phyloP scores from a whole-genome alignment of 2,329 filamentous ascomycete genomes.

The Colletotrichum australisinense region DNA sequence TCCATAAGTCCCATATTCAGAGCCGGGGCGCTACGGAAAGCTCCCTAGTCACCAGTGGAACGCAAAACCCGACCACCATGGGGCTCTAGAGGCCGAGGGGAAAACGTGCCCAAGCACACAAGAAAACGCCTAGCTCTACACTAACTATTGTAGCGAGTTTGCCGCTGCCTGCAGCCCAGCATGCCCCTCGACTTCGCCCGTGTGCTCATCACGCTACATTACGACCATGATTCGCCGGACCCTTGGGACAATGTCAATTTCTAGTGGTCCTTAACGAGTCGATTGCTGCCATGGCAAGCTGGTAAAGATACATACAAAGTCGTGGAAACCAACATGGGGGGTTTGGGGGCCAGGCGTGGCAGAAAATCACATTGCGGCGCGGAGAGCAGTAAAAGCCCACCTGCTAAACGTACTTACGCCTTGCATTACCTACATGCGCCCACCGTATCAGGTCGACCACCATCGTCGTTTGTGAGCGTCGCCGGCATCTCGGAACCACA shows the following conservation, averaged over 20 bases:
- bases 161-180: slow-evolving; percentile 3
- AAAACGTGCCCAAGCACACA: neutral
- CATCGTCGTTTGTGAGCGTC: slow-evolving; percentile 12
- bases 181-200: neutral
- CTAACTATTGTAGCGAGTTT: neutral
- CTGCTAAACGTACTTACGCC: neutral
- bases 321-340: neutral
- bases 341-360: neutral
- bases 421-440: slow-evolving; percentile 1
- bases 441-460: slow-evolving; percentile 1
- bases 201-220: neutral
- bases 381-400: neutral
- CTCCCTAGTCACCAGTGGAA: slow-evolving; percentile 8
- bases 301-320: neutral
- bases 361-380: neutral
- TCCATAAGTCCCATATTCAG: slow-evolving; percentile 23
- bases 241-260: slow-evolving; percentile 22
- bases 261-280: neutral
- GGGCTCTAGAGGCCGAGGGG: neutral
- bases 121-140: neutral
- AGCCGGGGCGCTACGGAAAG: neutral
- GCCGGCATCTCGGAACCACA: slow-evolving; percentile 4
- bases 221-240: neutral
- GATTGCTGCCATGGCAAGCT: slow-evolving; percentile 11
- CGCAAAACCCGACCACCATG: neutral